Evolutionary conservation across 1,139 yeast genomes (phyloP).

Genomic region (Hyphopichia pseudoburtonii): DNA sequence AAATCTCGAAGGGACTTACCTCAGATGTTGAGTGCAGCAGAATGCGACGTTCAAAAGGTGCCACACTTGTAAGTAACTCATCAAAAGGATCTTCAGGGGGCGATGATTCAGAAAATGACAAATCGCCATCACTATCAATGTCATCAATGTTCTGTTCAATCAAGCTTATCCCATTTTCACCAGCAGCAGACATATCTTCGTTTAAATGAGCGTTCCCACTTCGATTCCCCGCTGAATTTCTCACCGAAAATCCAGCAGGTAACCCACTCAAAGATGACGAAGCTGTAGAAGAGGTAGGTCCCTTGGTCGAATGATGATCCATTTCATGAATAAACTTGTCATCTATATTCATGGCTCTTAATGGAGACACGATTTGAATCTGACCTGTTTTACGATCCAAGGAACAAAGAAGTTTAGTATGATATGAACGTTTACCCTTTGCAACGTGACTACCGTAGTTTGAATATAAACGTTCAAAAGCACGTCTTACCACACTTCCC

Average conservation of each 20-base stretch:
- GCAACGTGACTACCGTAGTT: neutral
- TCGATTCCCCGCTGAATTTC: conserved; percentile 1
- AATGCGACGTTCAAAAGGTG: neutral
- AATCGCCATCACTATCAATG: neutral
- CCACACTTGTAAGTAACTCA: neutral
- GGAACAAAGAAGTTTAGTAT: conserved; percentile 21
- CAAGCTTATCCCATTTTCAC: no score
- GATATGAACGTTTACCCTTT: neutral
- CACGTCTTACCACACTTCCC: neutral
- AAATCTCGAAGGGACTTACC: neutral
- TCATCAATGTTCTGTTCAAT: no score
- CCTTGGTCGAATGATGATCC: neutral
- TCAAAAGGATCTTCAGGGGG: neutral
- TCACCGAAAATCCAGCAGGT: neutral
- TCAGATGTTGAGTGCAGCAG: no score
- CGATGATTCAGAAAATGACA: neutral
- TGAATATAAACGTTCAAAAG: neutral
- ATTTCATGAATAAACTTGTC: neutral
- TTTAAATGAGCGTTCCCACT: neutral
- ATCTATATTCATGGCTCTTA: neutral
- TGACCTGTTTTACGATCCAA: conserved; percentile 32
- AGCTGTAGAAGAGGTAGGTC: neutral
- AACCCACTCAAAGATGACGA: neutral
- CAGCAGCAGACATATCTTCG: conserved; percentile 4
- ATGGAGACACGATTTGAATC: conserved; percentile 15